A percentile compares a stretch with the other conserved stretches of the same genome.
Conservation (phyloP, 805 yeast species). For the Torulaspora delbrueckii region DNA sequence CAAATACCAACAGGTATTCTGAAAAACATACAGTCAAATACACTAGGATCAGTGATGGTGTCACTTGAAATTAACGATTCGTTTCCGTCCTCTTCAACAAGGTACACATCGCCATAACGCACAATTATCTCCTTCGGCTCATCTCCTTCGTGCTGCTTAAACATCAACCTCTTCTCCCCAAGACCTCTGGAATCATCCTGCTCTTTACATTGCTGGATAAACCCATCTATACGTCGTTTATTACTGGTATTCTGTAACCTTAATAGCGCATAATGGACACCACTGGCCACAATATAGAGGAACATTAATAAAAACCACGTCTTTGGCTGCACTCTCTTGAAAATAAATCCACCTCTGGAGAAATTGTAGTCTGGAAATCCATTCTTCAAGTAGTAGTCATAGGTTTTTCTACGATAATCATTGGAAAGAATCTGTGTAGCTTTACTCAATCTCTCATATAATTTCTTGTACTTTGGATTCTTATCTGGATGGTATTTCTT, state of each 20-base stretch:
- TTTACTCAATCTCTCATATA: conserved; percentile 68
- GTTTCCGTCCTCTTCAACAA: conserved; percentile 43
- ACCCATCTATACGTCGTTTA: conserved; percentile 47
- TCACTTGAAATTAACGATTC: conserved; percentile 43
- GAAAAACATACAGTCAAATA: conserved; percentile 45
- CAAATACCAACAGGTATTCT: conserved; percentile 42
- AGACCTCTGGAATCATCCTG: conserved; percentile 57
- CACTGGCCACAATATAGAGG: conserved; percentile 46
- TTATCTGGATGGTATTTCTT: conserved; percentile 86
- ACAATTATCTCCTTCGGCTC: conserved; percentile 52
- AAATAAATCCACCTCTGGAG: conserved; percentile 50
- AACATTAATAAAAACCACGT: conserved; percentile 46
- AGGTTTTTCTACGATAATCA: conserved; percentile 57
- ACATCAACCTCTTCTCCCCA: conserved; percentile 41
- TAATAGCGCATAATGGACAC: conserved; percentile 55
- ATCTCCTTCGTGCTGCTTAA: conserved; percentile 41
- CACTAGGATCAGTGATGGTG: conserved; percentile 45
- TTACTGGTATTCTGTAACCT: conserved; percentile 53
- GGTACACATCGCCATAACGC: conserved; percentile 54
- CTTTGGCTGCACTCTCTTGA: conserved; percentile 67
- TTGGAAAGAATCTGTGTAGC: conserved; percentile 70
- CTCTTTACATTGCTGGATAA: conserved; percentile 48
- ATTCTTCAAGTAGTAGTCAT: conserved; percentile 74
- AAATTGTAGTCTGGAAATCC: conserved; percentile 87
- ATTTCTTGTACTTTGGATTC: conserved; percentile 42